Conservation (phyloP, 352 stramenopile species). For the Phytophthora syringae region DNA sequence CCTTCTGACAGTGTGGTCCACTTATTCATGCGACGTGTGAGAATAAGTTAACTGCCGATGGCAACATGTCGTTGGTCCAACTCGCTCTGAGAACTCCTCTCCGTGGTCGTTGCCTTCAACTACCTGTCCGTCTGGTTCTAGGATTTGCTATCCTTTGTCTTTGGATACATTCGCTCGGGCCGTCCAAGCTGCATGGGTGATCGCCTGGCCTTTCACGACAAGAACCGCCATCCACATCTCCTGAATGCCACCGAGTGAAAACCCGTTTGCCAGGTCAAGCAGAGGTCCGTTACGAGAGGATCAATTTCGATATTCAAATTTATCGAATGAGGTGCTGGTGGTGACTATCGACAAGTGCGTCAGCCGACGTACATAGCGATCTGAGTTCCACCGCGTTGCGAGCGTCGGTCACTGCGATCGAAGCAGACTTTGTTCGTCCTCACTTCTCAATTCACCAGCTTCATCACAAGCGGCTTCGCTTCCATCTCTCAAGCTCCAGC, state of each 20-base stretch:
- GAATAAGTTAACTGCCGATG: background rate
- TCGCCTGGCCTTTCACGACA: background rate
- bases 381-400: constrained; percentile 23
- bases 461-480: background rate
- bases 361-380: no score
- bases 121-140: constrained; percentile 1
- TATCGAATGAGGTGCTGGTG: background rate
- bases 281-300: background rate
- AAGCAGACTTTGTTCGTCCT: background rate
- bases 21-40: constrained; percentile 10
- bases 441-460: constrained; percentile 38
- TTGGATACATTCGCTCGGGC: constrained; percentile 11
- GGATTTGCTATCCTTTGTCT: background rate
- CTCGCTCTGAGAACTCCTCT: constrained; percentile 19
- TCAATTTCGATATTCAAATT: background rate
- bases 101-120: constrained; percentile 1
- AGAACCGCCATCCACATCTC: constrained; percentile 8
- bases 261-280: no score
- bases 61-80: constrained; percentile 3
- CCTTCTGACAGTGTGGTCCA: constrained; percentile 7
- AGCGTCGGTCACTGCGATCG: constrained; percentile 4
- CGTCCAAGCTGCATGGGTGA: background rate
- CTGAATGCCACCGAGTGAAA: constrained; percentile 1
- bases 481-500: constrained; percentile 2
- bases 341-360: constrained; percentile 2